Evolutionary conservation across 495 filamentous ascomycete species (phyloP), one percentile per base, ranked within the genome.

Genomic region (Penicillium roqueforti): DNA sequence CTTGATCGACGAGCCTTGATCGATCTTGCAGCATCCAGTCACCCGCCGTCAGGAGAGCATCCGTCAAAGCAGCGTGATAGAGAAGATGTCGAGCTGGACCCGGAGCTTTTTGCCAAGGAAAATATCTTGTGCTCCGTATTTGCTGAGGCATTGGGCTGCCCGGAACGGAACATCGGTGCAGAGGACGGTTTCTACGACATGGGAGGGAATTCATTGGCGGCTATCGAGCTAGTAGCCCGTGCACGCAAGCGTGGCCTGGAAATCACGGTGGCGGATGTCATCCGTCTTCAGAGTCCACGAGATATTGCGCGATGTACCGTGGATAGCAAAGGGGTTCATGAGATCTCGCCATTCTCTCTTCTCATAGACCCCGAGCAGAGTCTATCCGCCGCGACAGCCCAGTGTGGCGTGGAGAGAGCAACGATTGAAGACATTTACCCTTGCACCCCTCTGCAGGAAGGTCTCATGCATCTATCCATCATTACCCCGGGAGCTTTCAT

Each of bases 381-480:
- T 31, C 13, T 45, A 18, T 16, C 6, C 1, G 14, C 14, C 26
- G 42, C 42, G 1, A 25, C 25, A 4, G 3, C n/a, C 16, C 44
- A 47, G 19, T 47, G 44, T 28, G 23, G 16, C 26, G 9, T 47
- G 4, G 16, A 20, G 9, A 19, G 18, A 7, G 18, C 13, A 16
- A 22, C 34, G 23, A 47, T 47, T 13, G 50, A 55, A 19, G 70
- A 86, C 61, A 63, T 81, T 0, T 86, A 83, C 55, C 81, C 83
- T 11, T 85, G 81, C 62, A 82, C 78, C 0, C 76, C 84, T 7
- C 56, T 85, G 8, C 84, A 87, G 60, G 82, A 83, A 58, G 82
- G 80, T 0, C 68, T 86, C 13, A 73, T 83, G 65, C 72, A 76
- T 1, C 62, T 83, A 6, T 79, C 82, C 0, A 63, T 61, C 34